These are phyloP conservation scores for Teratosphaeriaceae sp. DNA, from an alignment of 2,329 filamentous ascomycete genomes.

Conservation along the genomic window DNA sequence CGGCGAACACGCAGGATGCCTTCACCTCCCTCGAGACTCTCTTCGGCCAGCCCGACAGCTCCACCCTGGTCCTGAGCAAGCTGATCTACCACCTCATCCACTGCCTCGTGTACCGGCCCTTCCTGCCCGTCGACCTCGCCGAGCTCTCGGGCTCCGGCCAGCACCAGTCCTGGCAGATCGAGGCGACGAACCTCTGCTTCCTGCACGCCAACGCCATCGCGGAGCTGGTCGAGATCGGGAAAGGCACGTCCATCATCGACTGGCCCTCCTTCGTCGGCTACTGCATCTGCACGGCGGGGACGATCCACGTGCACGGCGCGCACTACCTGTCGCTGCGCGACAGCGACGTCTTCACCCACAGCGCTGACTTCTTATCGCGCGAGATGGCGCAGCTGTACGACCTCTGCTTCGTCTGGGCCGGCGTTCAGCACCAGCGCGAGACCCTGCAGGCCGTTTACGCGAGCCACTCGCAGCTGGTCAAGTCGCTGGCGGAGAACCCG, in stretches of 20 bases:
- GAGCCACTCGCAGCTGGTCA: slow-evolving; percentile 75
- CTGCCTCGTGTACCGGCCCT: slow-evolving; percentile 79
- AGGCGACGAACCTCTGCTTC: slow-evolving; percentile 81
- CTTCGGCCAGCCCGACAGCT: slow-evolving; percentile 72
- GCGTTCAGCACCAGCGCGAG: slow-evolving; percentile 72
- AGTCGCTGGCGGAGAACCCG: slow-evolving; percentile 59
- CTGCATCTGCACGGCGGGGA: slow-evolving; percentile 78
- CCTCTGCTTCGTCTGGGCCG: slow-evolving; percentile 67
- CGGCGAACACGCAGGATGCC: slow-evolving; percentile 69
- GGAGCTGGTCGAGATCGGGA: slow-evolving; percentile 72
- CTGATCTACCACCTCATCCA: slow-evolving; percentile 81
- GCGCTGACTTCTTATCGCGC: slow-evolving; percentile 63
- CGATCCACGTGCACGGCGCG: slow-evolving; percentile 79
- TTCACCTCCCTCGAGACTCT: slow-evolving; percentile 69
- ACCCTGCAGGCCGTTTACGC: slow-evolving; percentile 70
- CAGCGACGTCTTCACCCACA: slow-evolving; percentile 57
- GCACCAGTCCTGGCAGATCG: slow-evolving; percentile 88
- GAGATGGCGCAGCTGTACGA: slow-evolving; percentile 77
- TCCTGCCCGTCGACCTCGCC: slow-evolving; percentile 74
- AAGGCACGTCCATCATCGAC: slow-evolving; percentile 66
- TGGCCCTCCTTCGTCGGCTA: slow-evolving; percentile 86
- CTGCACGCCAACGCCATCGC: slow-evolving; percentile 82
- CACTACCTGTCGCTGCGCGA: slow-evolving; percentile 62
- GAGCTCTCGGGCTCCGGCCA: slow-evolving; percentile 75
- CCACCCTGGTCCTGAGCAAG: slow-evolving; percentile 73